A percentile compares a stretch with the other conserved stretches of the same genome.
Conservation (phyloP, 768 basidiomycete species). For the Podaxis carcinomalis region DNA sequence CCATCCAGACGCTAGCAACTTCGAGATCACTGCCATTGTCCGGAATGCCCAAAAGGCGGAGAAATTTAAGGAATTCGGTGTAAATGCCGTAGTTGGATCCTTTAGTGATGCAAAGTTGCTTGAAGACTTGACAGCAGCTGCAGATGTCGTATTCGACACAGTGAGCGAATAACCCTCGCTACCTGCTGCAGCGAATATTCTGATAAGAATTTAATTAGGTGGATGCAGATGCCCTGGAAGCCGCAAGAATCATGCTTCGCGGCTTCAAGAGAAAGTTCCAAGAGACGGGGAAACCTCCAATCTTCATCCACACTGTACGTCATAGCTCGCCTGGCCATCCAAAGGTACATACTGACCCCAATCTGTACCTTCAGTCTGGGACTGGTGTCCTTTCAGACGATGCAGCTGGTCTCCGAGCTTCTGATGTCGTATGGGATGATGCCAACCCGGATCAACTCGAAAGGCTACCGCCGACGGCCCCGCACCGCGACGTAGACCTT, state of each 20-base stretch:
- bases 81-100: conserved; percentile 37
- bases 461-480: conserved; percentile 37
- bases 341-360: too few species aligned
- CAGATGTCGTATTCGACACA: conserved; percentile 42
- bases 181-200: not conserved
- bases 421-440: conserved; percentile 44
- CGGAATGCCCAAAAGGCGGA: conserved; percentile 42
- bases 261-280: conserved; percentile 32
- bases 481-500: conserved; percentile 48
- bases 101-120: conserved; percentile 34
- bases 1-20: conserved; percentile 28
- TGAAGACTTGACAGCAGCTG: conserved; percentile 32
- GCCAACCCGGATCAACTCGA: conserved; percentile 40
- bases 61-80: conserved; percentile 31
- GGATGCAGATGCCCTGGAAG: conserved; percentile 34
- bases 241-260: conserved; percentile 34
- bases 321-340: not conserved
- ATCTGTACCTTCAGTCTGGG: conserved; percentile 22
- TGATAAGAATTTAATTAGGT: conserved; percentile 21
- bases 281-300: conserved; percentile 27
- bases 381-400: conserved; percentile 38
- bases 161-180: conserved; percentile 18
- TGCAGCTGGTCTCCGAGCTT: conserved; percentile 34
- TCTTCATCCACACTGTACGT: conserved; percentile 41
- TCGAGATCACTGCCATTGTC: conserved; percentile 42